Base-by-base conservation (phyloP, 371 early-diverging fungal genomes). In the Syncephalastrum contaminatum region DNA sequence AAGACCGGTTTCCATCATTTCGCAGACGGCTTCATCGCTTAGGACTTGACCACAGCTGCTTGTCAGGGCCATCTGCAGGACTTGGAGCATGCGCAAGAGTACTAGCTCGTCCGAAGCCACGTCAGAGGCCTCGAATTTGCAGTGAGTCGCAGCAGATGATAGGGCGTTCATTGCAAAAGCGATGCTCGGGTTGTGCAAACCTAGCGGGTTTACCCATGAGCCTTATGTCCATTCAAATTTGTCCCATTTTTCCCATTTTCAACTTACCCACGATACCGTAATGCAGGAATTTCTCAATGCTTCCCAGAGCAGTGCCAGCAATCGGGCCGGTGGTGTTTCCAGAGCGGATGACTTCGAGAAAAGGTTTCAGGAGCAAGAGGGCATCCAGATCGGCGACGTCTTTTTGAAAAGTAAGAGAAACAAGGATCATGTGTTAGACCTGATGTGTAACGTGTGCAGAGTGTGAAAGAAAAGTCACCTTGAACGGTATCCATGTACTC, bases 241-340 rank as follows among this genome's bases (percentile, higher is more conserved):
- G 19, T 42, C 40, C 19, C 16, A 19, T 25, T 13, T 14, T 15
- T 18, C n/a, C 22, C 20, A 20, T 51, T 20, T 19, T 43, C 48
- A n/a, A 60, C 71, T 62, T 83, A 85, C 91, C 87, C 4, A 97
- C 70, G 39, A 97, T 82, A n/a, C 86, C 86, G 69, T 91, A 90
- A 56, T 84, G 80, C 43, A 97, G 75, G 53, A 97, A 91, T 62
- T 90, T 90, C 67, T 97, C 93, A 20, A 98, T 80, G 52, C 91
- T 89, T 27, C 82, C 84, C 13, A 98, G 78, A 7, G 96, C 95
- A 15, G 92, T 87, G 15, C 93, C 90, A 0, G 95, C 93, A 53
- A 97, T 96, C n/a, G 92, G 91, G 3, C 96, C 96, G 14, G 92
- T 94, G 4, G 95, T 95, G 59, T 93, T 92, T 12, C 93, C 92